Conservation (phyloP, 2,329 filamentous ascomycete genomes). For the Geoglossum cookeanum region DNA sequence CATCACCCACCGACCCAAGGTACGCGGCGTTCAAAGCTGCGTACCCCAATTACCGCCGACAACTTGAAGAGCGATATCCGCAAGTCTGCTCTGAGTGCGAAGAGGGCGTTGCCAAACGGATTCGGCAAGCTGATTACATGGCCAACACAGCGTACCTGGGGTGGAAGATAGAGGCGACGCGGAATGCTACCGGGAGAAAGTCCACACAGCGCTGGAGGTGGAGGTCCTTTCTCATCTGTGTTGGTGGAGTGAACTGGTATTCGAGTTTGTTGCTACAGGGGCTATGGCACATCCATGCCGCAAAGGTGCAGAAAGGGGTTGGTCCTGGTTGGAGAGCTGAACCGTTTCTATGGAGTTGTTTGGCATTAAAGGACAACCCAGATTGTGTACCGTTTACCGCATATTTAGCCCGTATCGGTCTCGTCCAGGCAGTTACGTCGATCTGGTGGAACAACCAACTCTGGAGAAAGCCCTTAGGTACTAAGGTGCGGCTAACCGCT, state of each 20-base stretch:
- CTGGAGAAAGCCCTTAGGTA: constrained; percentile 23
- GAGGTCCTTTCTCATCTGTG: constrained; percentile 23
- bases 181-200: constrained; percentile 12
- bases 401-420: constrained; percentile 18
- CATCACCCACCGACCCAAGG: constrained; percentile 42
- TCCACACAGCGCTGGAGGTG: constrained; percentile 19
- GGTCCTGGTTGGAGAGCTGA: constrained; percentile 3
- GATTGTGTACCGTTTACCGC: background rate
- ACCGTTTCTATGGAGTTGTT: background rate
- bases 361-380: background rate
- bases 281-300: constrained; percentile 22
- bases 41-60: constrained; percentile 49
- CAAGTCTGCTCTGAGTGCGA: constrained; percentile 73
- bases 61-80: constrained; percentile 68
- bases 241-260: constrained; percentile 25
- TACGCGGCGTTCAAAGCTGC: constrained; percentile 48
- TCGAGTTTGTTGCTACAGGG: constrained; percentile 24
- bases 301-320: constrained; percentile 11
- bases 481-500: constrained; percentile 22
- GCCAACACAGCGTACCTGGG: constrained; percentile 68
- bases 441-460: constrained; percentile 31
- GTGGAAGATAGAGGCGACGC: constrained; percentile 47
- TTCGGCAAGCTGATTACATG: constrained; percentile 55
- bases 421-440: constrained; percentile 24
- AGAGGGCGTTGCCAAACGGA: constrained; percentile 47